Conservation (phyloP, 2,329 filamentous ascomycete species). For the Calonectria naviculata region DNA sequence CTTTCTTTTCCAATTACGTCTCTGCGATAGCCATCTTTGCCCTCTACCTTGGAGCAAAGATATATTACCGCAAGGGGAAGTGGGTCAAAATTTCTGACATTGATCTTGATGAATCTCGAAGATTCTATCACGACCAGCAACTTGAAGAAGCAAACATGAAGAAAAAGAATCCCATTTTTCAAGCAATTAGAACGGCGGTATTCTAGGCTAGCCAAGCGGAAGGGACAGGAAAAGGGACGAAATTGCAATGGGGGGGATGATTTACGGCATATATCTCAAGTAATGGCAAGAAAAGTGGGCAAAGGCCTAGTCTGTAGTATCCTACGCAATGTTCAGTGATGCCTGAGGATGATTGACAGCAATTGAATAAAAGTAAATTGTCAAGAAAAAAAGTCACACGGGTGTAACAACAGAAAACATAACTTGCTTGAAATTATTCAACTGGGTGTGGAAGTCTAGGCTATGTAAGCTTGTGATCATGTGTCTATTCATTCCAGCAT, state of each 20-base stretch:
- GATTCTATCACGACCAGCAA: constrained; percentile 14
- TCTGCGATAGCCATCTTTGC: constrained; percentile 55
- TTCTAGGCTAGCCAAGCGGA: neutral
- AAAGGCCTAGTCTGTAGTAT: too few species aligned
- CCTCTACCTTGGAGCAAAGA: constrained; percentile 52
- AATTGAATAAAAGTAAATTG: too few species aligned
- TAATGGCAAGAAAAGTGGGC: too few species aligned
- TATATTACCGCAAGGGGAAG: constrained; percentile 49
- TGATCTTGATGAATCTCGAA: constrained; percentile 14
- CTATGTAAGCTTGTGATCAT: too few species aligned
- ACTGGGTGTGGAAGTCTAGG: too few species aligned
- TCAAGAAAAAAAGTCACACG: too few species aligned
- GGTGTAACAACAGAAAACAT: too few species aligned
- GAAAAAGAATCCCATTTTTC: neutral
- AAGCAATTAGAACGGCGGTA: constrained; percentile 2
- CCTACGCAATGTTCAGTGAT: too few species aligned
- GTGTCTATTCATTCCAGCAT: too few species aligned
- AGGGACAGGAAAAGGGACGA: neutral
- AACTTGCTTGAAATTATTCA: too few species aligned
- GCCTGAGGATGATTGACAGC: too few species aligned
- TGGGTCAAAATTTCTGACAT: constrained; percentile 4
- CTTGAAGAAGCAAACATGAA: neutral
- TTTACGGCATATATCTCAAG: too few species aligned
- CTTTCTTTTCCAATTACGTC: constrained; percentile 60
- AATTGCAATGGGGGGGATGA: neutral